Conservation (phyloP, 2,329 filamentous ascomycete species). For the Trichoderma asperellum region DNA sequence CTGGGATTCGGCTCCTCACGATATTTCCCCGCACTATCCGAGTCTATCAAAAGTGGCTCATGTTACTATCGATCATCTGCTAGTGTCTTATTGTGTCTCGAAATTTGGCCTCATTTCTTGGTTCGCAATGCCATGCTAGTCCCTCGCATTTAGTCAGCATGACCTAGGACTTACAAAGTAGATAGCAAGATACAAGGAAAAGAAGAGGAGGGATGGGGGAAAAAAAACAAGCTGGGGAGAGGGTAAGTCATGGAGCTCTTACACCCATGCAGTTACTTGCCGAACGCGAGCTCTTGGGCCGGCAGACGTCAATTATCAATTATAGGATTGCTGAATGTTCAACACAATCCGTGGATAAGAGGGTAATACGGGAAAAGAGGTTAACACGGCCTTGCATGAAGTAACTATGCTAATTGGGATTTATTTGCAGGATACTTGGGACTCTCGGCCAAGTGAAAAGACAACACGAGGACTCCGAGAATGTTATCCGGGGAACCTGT, state of each 20-base stretch:
- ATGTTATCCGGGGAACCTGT: not conserved
- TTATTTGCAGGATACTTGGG: not conserved
- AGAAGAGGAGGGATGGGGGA: not conserved
- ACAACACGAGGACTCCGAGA: not conserved
- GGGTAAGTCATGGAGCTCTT: not conserved
- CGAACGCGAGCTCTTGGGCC: not conserved
- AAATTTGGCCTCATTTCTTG: not conserved
- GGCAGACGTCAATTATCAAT: not conserved
- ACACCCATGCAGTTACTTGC: not conserved
- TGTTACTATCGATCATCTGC: not conserved
- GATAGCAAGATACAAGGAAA: not conserved
- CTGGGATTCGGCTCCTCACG: not conserved
- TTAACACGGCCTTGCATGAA: not conserved
- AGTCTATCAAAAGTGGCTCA: not conserved
- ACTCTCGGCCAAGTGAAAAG: not conserved
- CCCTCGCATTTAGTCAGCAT: not conserved
- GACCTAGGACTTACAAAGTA: not conserved
- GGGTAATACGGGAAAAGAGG: not conserved
- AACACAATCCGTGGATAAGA: not conserved
- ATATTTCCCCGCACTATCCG: not conserved
- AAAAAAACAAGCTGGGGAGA: not conserved
- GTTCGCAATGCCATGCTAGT: not conserved
- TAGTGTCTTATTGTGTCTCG: not conserved
- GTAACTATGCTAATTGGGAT: not conserved
- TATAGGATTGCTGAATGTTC: slow-evolving; percentile 9